Evolutionary conservation across 2,329 filamentous ascomycete species (phyloP), one percentile per base, ranked within the genome.

Genomic region (Fusarium hostae): DNA sequence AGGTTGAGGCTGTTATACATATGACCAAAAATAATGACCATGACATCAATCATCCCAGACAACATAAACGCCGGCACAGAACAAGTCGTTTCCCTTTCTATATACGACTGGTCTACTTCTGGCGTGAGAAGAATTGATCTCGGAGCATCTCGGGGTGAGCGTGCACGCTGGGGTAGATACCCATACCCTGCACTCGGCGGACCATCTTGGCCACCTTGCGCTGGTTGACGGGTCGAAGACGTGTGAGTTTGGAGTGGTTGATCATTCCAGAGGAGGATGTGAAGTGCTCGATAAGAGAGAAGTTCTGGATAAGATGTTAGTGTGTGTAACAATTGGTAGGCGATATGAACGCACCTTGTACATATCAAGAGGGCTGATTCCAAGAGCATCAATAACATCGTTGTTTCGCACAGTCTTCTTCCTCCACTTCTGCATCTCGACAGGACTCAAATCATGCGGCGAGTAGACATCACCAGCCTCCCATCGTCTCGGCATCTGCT

Each of bases 151-250:
- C 93, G 6, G 96, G 96, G 83, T 99, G 96, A 73, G 86, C 86
- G 84, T 99, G 93, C 60, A 97, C 92, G 80, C 91, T 97, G 28
- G 96, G 96, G 87, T 98, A 94, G 67, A 98, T 85, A 20, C 96
- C 96, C 78, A 98, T 87, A 2, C 95, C 96, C 76, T 98, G 91
- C 24, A 93, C 92, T 75, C 96, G 89, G 73, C 96, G 87, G 76
- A 99, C 92, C 58, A 97, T 95, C 86, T 97, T 98, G 69, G 95
- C 93, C 79, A 99, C 90, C 83, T 92, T 94, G 74, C 96, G 88
- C 85, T 99, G 96, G 85, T 98, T 98, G 73, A 93, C 92, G 5
- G 93, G 92, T 63, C 94, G 88, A 68, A 99, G 85, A 18, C 94
- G 94, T 0, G 95, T 98, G 28, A 91, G 85, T 9, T 81, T 86